A percentile compares a stretch with the other conserved stretches of the same genome.
Conservation (phyloP, 345 rosid species). For the Bruguiera sexangula region DNA sequence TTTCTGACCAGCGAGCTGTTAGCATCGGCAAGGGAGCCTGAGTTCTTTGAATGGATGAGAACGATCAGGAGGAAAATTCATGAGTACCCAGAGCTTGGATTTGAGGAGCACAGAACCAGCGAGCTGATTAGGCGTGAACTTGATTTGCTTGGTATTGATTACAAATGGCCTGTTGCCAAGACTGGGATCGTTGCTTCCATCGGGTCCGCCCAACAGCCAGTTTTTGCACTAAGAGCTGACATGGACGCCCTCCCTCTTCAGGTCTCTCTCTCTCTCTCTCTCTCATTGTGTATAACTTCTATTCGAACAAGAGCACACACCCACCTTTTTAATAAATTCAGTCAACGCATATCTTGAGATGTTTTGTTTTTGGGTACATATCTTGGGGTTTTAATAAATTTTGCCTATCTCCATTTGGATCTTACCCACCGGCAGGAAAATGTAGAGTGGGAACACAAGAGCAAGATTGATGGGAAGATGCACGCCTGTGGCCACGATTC, state of each 20-base stretch:
- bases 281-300: background rate
- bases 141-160: slow-evolving; percentile 50
- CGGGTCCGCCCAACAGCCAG: slow-evolving; percentile 49
- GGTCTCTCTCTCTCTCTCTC: slow-evolving; percentile 27
- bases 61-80: slow-evolving; percentile 58
- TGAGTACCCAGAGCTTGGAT: slow-evolving; percentile 65
- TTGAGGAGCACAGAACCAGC: slow-evolving; percentile 59
- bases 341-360: too few relatives aligned
- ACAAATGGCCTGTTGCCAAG: slow-evolving; percentile 66
- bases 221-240: slow-evolving; percentile 64
- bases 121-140: slow-evolving; percentile 54
- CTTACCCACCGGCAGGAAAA: slow-evolving; percentile 40
- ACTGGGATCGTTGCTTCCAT: slow-evolving; percentile 64
- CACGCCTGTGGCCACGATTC: slow-evolving; percentile 86
- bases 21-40: slow-evolving; percentile 44
- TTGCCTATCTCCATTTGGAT: background rate
- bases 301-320: background rate
- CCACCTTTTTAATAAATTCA: background rate
- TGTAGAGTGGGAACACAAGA: slow-evolving; percentile 73
- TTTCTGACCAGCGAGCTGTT: slow-evolving; percentile 35
- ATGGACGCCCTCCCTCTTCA: slow-evolving; percentile 81
- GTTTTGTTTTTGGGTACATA: background rate
- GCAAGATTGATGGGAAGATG: slow-evolving; percentile 68
- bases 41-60: slow-evolving; percentile 59
- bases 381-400: too few relatives aligned